Evolutionary conservation across 108 stramenopile species (phyloP).

Genomic region (Chaetoceros tenuissimus): DNA sequence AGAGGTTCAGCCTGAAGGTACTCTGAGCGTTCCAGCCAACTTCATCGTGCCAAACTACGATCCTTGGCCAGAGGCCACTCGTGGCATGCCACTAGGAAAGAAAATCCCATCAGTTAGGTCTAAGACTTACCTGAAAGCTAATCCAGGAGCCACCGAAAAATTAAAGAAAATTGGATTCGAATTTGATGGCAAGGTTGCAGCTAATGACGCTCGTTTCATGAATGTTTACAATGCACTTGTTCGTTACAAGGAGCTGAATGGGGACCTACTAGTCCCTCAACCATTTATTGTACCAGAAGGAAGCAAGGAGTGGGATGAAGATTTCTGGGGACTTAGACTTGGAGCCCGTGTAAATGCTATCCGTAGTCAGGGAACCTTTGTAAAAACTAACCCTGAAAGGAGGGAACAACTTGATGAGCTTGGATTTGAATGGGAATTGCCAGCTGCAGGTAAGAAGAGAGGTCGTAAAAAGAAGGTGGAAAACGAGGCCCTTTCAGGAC

Average conservation of each 20-base stretch:
- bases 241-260: conserved; percentile 73
- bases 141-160: conserved; percentile 53
- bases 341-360: conserved; percentile 88
- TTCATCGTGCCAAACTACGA: conserved; percentile 68
- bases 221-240: conserved; percentile 71
- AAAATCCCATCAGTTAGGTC: conserved; percentile 45
- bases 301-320: conserved; percentile 58
- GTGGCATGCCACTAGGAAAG: conserved; percentile 69
- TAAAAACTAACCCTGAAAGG: conserved; percentile 58
- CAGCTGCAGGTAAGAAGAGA: conserved; percentile 40
- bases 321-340: conserved; percentile 68
- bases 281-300: conserved; percentile 75
- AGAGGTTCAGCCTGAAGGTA: conserved; percentile 36
- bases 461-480: conserved; percentile 51
- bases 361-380: conserved; percentile 81
- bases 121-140: conserved; percentile 46
- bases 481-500: conserved; percentile 18
- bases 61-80: conserved; percentile 65
- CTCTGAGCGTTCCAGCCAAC: conserved; percentile 44
- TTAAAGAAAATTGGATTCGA: conserved; percentile 41
- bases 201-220: conserved; percentile 66
- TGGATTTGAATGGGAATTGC: conserved; percentile 79
- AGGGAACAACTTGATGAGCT: conserved; percentile 57
- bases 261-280: conserved; percentile 81
- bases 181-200: conserved; percentile 38